Conservation (phyloP, 768 basidiomycete genomes). For the Hebeloma cylindrosporum region DNA sequence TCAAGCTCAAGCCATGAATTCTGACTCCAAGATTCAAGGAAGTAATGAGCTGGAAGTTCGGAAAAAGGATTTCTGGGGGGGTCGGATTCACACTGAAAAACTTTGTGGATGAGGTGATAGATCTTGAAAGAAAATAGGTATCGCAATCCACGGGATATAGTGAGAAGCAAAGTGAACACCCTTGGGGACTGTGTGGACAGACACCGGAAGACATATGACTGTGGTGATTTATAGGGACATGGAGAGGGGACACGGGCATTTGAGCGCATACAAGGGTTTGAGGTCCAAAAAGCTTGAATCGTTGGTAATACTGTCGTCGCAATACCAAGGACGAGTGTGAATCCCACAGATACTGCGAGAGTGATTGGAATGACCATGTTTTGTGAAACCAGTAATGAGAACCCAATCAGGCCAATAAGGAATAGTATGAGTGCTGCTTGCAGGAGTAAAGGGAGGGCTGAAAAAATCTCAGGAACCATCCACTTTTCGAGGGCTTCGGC, state of each 20-base stretch:
- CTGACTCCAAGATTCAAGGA: no score
- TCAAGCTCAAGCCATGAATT: no score
- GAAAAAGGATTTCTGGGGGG: no score
- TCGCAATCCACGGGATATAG: no score
- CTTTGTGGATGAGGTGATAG: no score
- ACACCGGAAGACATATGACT: constrained; percentile 20
- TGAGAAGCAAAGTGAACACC: no score
- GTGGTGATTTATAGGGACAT: constrained; percentile 28
- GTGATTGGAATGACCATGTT: constrained; percentile 15
- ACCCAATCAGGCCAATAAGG: constrained; percentile 25
- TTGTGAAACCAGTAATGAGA: constrained; percentile 20
- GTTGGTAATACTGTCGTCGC: constrained; percentile 26
- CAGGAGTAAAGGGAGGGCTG: constrained; percentile 27
- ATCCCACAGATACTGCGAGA: constrained; percentile 19
- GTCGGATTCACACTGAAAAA: no score
- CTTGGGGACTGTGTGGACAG: no score
- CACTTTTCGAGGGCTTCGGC: constrained; percentile 27
- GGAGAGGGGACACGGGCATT: constrained; percentile 9
- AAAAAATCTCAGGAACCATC: constrained; percentile 26
- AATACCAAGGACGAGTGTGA: constrained; percentile 18
- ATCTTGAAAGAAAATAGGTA: no score
- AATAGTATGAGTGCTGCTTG: constrained; percentile 30
- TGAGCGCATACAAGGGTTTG: neutral
- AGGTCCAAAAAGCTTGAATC: constrained; percentile 12
- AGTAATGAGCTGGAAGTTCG: no score